Conservation (phyloP, 1,284 basidiomycete species). For the Fomitopsis palustris region DNA sequence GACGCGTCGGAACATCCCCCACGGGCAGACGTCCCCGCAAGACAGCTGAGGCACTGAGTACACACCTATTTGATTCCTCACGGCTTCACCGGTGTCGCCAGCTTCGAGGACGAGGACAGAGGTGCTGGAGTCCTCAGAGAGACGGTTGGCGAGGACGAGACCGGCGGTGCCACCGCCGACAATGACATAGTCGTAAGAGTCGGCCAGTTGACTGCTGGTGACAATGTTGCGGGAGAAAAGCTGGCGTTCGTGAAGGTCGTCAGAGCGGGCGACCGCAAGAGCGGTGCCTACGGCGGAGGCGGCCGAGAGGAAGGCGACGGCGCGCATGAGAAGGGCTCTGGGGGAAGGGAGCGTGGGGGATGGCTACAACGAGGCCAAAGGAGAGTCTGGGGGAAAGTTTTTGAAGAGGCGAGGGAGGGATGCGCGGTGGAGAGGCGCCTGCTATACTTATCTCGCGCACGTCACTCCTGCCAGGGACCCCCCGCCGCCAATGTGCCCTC, state of each 20-base stretch:
- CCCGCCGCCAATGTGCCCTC: not conserved
- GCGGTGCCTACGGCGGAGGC: conserved; percentile 23
- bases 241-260: conserved; percentile 18
- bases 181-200: conserved; percentile 56
- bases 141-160: conserved; percentile 64
- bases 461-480: not conserved
- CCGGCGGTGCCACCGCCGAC: conserved; percentile 72
- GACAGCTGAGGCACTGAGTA: not conserved
- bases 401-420: not conserved
- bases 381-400: not conserved
- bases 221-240: conserved; percentile 38
- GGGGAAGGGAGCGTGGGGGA: conserved; percentile 1
- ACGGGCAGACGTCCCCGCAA: not conserved
- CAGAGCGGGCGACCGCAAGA: conserved; percentile 12
- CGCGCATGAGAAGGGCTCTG: conserved; percentile 19
- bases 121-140: conserved; percentile 66
- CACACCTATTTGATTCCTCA: conserved; percentile 36
- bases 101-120: conserved; percentile 76
- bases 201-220: conserved; percentile 31
- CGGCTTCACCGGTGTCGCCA: conserved; percentile 55
- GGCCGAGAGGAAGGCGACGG: conserved; percentile 20
- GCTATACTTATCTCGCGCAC: not conserved
- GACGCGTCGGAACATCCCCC: not conserved
- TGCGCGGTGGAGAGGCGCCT: not conserved
- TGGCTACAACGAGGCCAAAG: not conserved